phyloP scores from a whole-genome alignment of 75 land plant species.

The Picea glauca region DNA sequence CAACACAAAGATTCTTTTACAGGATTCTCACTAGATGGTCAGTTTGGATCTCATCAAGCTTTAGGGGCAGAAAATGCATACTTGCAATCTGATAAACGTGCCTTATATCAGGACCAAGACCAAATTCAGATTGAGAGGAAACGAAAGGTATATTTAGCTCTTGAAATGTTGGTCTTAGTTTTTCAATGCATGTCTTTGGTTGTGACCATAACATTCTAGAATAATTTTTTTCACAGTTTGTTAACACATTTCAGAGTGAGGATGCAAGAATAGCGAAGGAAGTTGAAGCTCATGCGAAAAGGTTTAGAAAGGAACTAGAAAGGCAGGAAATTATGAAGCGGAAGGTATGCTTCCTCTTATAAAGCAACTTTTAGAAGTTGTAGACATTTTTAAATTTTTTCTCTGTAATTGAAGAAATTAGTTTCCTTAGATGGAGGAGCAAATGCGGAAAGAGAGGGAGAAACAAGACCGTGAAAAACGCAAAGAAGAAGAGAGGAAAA shows the following conservation, averaged over 20 bases:
- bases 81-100: conserved; percentile 30
- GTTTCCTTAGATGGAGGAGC: conserved; percentile 66
- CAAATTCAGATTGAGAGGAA: conserved; percentile 47
- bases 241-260: conserved; percentile 52
- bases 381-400: not conserved
- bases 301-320: conserved; percentile 74
- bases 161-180: not conserved
- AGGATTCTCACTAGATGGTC: conserved; percentile 24
- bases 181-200: not conserved
- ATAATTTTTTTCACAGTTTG: not conserved
- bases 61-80: conserved; percentile 26
- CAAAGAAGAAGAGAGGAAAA: conserved; percentile 79
- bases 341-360: conserved; percentile 47
- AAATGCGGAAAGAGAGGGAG: conserved; percentile 82
- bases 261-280: conserved; percentile 73
- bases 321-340: conserved; percentile 71
- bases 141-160: conserved; percentile 45
- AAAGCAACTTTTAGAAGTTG: not conserved
- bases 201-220: not conserved
- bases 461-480: conserved; percentile 71
- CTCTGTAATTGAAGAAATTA: not conserved
- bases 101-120: conserved; percentile 35
- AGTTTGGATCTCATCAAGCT: conserved; percentile 23
- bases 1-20: conserved; percentile 15
- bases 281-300: conserved; percentile 72